Percentiles rank a stretch among this genome's conserved stretches.
Conservation (phyloP, 2,329 filamentous ascomycete genomes). For the Zelopaecilomyces penicillatus region DNA sequence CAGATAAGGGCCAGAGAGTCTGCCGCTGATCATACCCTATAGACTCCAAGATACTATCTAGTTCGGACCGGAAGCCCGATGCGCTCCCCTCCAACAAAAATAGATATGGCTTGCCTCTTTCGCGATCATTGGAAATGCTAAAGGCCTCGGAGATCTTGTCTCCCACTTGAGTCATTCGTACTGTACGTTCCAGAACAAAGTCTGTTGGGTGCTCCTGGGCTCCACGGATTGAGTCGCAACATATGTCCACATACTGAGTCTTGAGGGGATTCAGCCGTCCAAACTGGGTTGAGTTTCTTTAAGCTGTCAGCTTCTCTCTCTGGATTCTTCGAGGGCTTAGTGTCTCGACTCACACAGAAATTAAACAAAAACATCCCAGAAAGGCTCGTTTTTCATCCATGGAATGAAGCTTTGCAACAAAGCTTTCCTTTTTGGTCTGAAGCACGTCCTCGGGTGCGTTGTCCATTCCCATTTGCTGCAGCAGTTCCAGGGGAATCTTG, state of each 20-base stretch:
- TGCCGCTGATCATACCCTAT: too few species aligned
- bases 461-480: slow-evolving; percentile 8
- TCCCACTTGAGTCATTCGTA: slow-evolving; percentile 17
- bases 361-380: slow-evolving; percentile 30
- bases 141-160: too few species aligned
- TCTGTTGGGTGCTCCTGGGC: slow-evolving; percentile 20
- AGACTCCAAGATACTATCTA: too few species aligned
- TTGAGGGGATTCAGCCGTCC: slow-evolving; percentile 25
- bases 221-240: slow-evolving; percentile 21
- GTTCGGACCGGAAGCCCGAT: too few species aligned
- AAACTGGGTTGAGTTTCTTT: slow-evolving; percentile 29
- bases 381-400: slow-evolving; percentile 31
- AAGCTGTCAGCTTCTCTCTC: not conserved
- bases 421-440: slow-evolving; percentile 11
- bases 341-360: slow-evolving; percentile 26
- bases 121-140: too few species aligned
- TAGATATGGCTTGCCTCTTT: too few species aligned
- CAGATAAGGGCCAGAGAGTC: too few species aligned
- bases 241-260: slow-evolving; percentile 24
- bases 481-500: slow-evolving; percentile 9
- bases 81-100: too few species aligned
- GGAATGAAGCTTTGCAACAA: slow-evolving; percentile 17
- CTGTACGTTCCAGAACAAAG: slow-evolving; percentile 24
- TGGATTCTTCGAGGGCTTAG: too few species aligned
- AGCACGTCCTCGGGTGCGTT: slow-evolving; percentile 6